Percentiles rank a stretch among this genome's conserved stretches.
Evolutionary conservation across 139 green algal species (phyloP).

Genomic region (Marvania coccoides): DNA sequence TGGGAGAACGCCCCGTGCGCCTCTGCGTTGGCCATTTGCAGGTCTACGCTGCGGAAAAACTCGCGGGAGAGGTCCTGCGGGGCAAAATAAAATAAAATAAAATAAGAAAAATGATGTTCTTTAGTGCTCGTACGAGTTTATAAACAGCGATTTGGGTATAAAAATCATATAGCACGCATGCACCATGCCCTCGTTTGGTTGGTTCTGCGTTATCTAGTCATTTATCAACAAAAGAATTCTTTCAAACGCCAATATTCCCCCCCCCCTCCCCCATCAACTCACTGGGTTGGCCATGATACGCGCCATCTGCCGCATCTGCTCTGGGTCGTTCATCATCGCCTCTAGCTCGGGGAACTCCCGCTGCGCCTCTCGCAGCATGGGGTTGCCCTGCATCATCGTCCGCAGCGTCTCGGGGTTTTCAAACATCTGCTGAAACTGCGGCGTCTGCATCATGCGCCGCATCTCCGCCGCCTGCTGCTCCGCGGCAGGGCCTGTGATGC

Average conservation of each 20-base stretch:
- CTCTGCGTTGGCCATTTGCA: not conserved
- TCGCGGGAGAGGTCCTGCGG: not conserved
- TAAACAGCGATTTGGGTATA: no score
- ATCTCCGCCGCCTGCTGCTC: conserved; percentile 43
- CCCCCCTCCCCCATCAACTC: not conserved
- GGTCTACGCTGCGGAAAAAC: not conserved
- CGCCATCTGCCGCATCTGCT: conserved; percentile 72
- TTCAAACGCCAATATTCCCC: no score
- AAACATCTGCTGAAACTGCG: conserved; percentile 67
- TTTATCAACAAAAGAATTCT: no score
- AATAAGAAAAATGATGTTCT: not conserved
- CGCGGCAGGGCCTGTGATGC: not conserved
- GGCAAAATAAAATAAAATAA: not conserved
- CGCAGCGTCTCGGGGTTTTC: conserved; percentile 81
- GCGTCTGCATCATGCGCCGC: conserved; percentile 59
- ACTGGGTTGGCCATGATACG: conserved; percentile 77
- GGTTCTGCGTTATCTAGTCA: no score
- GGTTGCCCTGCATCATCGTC: conserved; percentile 69
- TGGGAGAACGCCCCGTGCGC: not conserved
- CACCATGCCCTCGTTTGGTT: no score
- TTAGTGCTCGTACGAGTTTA: no score
- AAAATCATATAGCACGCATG: no score
- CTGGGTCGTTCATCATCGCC: conserved; percentile 83
- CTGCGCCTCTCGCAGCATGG: conserved; percentile 54
- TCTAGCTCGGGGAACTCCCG: conserved; percentile 75